Base-by-base conservation (phyloP, 2,329 filamentous ascomycete species). In the Penicillium sp. region DNA sequence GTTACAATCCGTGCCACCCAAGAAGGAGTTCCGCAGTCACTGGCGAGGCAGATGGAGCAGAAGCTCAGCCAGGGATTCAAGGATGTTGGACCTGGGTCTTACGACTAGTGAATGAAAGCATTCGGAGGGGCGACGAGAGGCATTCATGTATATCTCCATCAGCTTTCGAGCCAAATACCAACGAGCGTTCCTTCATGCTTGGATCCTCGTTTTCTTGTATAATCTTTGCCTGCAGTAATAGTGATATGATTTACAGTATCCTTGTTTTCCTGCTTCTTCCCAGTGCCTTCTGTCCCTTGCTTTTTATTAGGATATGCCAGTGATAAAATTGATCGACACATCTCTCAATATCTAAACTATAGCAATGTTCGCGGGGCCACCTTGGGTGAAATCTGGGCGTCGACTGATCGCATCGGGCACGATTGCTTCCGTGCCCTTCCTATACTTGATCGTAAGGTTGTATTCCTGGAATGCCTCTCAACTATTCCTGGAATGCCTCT, bases 1-100 rank as follows among this genome's bases (percentile, higher is more conserved):
- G 81, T 97, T 57, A 99, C 94, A 0, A 88, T 99, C 65, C 85
- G 94, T 59, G 94, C 93, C 6, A 99, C 94, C 1, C 93, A 97
- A 68, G 94, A 97, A 69, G 84, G 81, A 29, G 90, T 99, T 0
- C 92, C 94, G 7, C 82, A 85, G 1, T 82, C 93, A 20, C 73
- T 99, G 54, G 79, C 94, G 67, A 92, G 90, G 73, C 78, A 89
- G 55, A 96, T 99, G 91, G 89, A 95, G 69, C 89, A 93, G 60
- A 84, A 89, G 58, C 80, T 97, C 46, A 81, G 88, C 7, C 79
- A 82, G 64, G 83, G 83, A n/a, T 12, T 51, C 14, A 41, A 60
- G 59, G 15, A 59, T 46, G 26, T 53, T 60, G 26, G 63, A 62
- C 25, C 48, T 33, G 37, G 14, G 11, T 35, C 35, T 29, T 54